Base-by-base conservation (phyloP, 805 yeast species). In the Wickerhamiella kurtzmanii region DNA sequence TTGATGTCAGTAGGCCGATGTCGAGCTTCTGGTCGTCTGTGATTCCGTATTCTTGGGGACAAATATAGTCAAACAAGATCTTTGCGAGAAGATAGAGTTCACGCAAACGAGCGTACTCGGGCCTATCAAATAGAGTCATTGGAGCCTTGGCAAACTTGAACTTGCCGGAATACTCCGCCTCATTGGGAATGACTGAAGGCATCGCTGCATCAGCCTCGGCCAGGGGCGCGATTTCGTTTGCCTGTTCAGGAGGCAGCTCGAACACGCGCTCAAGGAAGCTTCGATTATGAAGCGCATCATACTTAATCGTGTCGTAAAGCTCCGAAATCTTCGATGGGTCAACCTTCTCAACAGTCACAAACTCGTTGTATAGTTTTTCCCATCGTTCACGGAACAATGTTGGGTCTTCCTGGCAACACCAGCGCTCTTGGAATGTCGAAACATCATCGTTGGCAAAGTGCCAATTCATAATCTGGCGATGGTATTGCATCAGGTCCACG, bases 321-420 rank as follows among this genome's bases (percentile, higher is more conserved):
- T 92, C 99, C 43, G 95, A 82, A 50, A 92, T 89, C 67, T 89
- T 92, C 2, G 96, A 81, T 9, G 99, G 99, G 64, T 92, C 97
- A 2, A 92, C 95, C 64, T 92, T 92, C 54, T 92, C 99, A 45
- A 88, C 92, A 42, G 83, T 77, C 19, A 79, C 77, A 65, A 92
- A 92, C 64, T 92, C 99, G 53, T 79, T 82, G 64, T 92, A 92
- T 43, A 92, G 69, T 61, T 92, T 92, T 58, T 88, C 96, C 99
- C 99, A 92, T 59, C 99, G 74, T 66, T 92, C 99, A 53, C 79
- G 80, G 67, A 92, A 89, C 50, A 92, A 66, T 50, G 73, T 68
- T 3, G 98, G 87, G 61, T 92, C 96, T 63, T 92, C 99, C 18
- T 87, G 88, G 64, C 97, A 88, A 60, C 99, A 92, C 99, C 99